Evolutionary conservation across 1,284 basidiomycete genomes (phyloP), one percentile per base, ranked within the genome.

Genomic region (Apiotrichum akiyoshidainum): DNA sequence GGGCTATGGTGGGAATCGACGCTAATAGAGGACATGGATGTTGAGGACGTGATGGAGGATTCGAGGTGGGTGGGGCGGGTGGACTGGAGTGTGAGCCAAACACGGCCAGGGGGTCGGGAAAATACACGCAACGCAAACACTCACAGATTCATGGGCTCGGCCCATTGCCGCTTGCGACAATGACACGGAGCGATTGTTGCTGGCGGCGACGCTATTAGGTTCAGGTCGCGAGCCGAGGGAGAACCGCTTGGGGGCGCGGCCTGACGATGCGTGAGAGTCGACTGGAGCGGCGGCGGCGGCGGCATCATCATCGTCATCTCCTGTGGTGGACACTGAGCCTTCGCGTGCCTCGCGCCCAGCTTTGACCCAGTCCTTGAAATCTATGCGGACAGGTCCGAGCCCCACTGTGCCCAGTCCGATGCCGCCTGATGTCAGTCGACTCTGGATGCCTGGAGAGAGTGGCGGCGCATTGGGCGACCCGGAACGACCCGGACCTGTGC

Each of bases 291-390:
- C 17, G 31, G 45, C 11, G 7, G 44, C 19, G 11, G 11, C n/a
- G 17, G 33, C 31, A 9, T 10, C n/a, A n/a, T 42, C n/a, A 16
- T 57, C 35, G 21, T 37, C 14, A 34, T 52, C 22, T 17, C 48
- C n/a, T 9, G 17, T 16, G 19, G 26, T n/a, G 37, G 9, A 19
- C 22, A 26, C n/a, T 17, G 41, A 34, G 16, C 46, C 41, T 17
- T 31, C 39, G 19, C 54, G 21, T 39, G 45, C 47, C 16, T 57
- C 56, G 31, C 59, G 62, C 6, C 62, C 62, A 19, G 62, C 62
- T 56, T 60, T 63, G 50, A 63, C 59, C 62, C 62, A 63, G 56
- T 63, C 62, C 45, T 63, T 63, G 31, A 63, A 63, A 47, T 63
- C 62, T n/a, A 63, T 59, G n/a, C 59, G 62, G 22, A 55, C 57